Conservation (phyloP, 2,329 filamentous ascomycete genomes). For the Claviceps purpurea region DNA sequence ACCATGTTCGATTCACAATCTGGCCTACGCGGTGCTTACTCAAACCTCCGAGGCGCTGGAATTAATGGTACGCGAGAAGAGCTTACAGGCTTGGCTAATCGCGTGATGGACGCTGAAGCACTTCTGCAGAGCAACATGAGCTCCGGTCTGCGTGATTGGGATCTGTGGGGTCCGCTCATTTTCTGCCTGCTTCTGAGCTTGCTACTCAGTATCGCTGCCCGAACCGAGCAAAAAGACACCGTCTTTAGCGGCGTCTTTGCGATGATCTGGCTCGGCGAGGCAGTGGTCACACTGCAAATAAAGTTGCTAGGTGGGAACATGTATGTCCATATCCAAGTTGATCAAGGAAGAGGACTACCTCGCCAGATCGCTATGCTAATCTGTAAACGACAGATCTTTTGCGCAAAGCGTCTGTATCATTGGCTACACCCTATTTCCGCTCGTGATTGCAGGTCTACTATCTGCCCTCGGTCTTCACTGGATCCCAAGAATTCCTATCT, state of each 20-base stretch:
- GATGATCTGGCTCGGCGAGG: constrained; percentile 93
- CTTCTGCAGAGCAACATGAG: constrained; percentile 63
- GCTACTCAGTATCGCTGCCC: constrained; percentile 72
- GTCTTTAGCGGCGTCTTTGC: constrained; percentile 96
- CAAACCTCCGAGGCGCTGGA: constrained; percentile 45
- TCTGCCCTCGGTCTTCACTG: constrained; percentile 69
- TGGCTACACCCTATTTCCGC: constrained; percentile 92
- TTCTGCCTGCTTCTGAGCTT: constrained; percentile 85
- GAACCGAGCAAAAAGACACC: constrained; percentile 65
- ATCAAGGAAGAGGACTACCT: not conserved
- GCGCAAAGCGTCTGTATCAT: constrained; percentile 97
- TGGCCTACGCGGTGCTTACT: constrained; percentile 47
- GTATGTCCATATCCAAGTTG: constrained; percentile 40
- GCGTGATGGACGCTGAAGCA: constrained; percentile 50
- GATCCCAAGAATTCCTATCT: constrained; percentile 79
- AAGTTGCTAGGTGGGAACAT: constrained; percentile 93
- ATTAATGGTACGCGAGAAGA: constrained; percentile 48
- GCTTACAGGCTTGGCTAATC: constrained; percentile 44
- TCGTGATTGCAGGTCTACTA: constrained; percentile 83
- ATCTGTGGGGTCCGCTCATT: constrained; percentile 91
- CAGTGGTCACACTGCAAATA: constrained; percentile 94
- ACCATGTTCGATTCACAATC: constrained; percentile 46
- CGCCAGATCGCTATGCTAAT: not conserved
- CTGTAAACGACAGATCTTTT: constrained; percentile 56
- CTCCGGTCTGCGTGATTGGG: constrained; percentile 87